phyloP scores from a whole-genome alignment of 345 rosid genomes.

The Camelina laxa region DNA sequence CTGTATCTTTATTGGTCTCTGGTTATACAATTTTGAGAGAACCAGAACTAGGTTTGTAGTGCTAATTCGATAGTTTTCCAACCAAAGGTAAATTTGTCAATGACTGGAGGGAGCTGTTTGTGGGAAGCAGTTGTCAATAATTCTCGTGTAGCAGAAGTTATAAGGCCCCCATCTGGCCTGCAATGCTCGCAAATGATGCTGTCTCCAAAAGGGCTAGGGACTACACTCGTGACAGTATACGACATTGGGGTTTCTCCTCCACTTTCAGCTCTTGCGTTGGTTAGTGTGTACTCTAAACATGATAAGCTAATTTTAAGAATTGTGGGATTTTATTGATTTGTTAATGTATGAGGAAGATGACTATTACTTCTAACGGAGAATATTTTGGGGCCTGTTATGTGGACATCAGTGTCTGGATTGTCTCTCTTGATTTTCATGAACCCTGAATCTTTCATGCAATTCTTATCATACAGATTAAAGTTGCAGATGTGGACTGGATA shows the following conservation, averaged over 20 bases:
- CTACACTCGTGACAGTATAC: constrained; percentile 71
- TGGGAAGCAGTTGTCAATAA: constrained; percentile 81
- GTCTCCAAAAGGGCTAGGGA: constrained; percentile 83
- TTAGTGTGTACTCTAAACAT: constrained; percentile 44
- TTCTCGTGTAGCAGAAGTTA: constrained; percentile 79
- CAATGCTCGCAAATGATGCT: constrained; percentile 76
- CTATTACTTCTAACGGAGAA: background rate
- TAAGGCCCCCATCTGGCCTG: constrained; percentile 68
- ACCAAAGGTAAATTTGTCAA: constrained; percentile 77
- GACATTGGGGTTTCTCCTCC: constrained; percentile 88
- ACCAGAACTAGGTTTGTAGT: constrained; percentile 12
- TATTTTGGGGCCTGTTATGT: constrained; percentile 10
- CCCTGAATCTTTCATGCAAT: constrained; percentile 28
- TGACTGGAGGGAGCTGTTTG: constrained; percentile 91
- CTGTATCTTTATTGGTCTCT: constrained; percentile 3
- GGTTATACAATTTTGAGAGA: constrained; percentile 14
- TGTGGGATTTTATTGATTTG: constrained; percentile 16
- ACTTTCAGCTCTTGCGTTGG: constrained; percentile 72
- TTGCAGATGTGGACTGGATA: constrained; percentile 94
- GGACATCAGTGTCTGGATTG: constrained; percentile 12
- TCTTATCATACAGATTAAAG: constrained; percentile 69
- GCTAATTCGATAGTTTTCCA: constrained; percentile 30
- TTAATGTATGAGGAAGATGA: constrained; percentile 18
- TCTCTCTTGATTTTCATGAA: constrained; percentile 15
- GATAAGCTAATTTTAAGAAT: background rate